Base-by-base conservation (phyloP, 768 basidiomycete species). In the Fomitopsis pulvina region DNA sequence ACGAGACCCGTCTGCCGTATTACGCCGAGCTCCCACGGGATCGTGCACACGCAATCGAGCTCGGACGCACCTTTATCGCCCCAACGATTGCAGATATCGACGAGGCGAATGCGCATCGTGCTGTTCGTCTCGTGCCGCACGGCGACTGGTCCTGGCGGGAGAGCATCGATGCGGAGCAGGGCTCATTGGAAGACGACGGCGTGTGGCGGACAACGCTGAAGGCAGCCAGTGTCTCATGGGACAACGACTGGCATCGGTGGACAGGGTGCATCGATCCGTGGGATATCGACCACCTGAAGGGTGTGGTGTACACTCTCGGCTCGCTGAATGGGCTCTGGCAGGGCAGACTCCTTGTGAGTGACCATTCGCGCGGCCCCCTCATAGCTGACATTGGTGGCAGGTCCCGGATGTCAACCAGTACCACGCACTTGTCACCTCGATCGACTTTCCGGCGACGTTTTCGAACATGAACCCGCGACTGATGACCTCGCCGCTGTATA, bases 21-120 rank as follows among this genome's bases (percentile, higher is more conserved):
- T 44, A 79, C 2, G 61, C 65, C 0, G 63, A 66, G 7, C 68
- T 69, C 20, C 59, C 65, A 0, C 55, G 62, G 37, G 68, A 67
- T 20, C 65, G 66, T 29, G 58, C 54, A 5, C 57, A 69, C 10
- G 66, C 47, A 1, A 59, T 71, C 2, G 69, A 66, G 2, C 41
- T 52, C 4, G 47, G 65, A 0, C 48, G 59, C 21, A 56, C 48
- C 3, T 28, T 49, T 12, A 57, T 65, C 4, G 63, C 67, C 0
- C 77, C 76, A 0, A 85, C 81, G 0, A 74, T 76, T 49, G 81
- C 74, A 26, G 85, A 88, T 63, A 68, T 86, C 21, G 59, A 65
- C 14, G 81, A 85, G 55, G 62, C 81, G 54, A 85, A 86, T 54
- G 5, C 38, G 7, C 21, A 40, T 8, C 38, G 24, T 5, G n/a